Evolutionary conservation across 2,329 filamentous ascomycete genomes (phyloP).

Genomic region (Pleomassaria siparia): DNA sequence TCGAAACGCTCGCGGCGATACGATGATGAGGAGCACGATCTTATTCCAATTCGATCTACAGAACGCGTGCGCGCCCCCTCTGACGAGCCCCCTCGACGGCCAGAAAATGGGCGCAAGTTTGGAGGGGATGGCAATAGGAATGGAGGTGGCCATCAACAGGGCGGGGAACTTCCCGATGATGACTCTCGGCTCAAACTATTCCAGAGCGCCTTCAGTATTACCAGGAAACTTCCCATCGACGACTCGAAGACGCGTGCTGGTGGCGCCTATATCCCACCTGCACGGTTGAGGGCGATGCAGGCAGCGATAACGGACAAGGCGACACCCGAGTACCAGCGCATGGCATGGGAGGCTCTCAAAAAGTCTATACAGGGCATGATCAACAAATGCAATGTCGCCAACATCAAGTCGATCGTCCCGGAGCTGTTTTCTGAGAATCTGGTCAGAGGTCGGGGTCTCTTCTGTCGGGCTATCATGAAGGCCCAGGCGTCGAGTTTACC

Average conservation of each 20-base stretch:
- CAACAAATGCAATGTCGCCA: conserved; percentile 98
- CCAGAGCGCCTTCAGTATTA: conserved; percentile 38
- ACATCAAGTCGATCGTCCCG: conserved; percentile 96
- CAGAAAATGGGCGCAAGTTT: conserved; percentile 73
- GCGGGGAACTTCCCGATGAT: conserved; percentile 28
- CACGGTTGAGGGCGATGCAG: conserved; percentile 85
- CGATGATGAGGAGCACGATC: conserved; percentile 53
- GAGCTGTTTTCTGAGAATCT: conserved; percentile 96
- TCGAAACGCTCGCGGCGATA: conserved; percentile 38
- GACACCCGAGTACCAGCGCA: conserved; percentile 96
- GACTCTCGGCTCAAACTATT: conserved; percentile 40
- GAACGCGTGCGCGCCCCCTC: conserved; percentile 67
- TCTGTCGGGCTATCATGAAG: conserved; percentile 97
- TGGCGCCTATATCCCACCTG: conserved; percentile 94
- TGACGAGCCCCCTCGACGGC: conserved; percentile 66
- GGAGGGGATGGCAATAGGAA: conserved; percentile 39
- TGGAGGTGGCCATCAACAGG: conserved; percentile 10
- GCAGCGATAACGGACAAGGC: conserved; percentile 96
- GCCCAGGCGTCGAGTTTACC: conserved; percentile 93
- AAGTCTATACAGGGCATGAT: conserved; percentile 98
- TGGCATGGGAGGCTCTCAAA: conserved; percentile 98
- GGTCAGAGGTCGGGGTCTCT: conserved; percentile 84
- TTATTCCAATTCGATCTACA: conserved; percentile 45
- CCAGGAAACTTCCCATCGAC: conserved; percentile 86
- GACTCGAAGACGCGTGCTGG: conserved; percentile 89